phyloP scores from a whole-genome alignment of 257 asterid genomes.

The Solanum acaule region DNA sequence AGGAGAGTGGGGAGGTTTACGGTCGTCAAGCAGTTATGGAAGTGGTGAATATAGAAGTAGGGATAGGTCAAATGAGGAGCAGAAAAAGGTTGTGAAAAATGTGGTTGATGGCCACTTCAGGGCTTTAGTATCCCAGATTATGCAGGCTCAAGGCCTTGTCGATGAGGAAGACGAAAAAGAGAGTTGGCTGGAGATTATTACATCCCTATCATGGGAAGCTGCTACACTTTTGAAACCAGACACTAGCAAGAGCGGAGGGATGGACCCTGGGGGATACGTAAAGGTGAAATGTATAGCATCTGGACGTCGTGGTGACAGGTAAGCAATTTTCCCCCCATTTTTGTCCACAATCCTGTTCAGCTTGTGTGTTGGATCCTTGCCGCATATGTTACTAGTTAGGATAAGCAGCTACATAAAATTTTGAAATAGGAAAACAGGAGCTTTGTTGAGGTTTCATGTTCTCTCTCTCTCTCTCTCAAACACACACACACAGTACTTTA shows the following conservation, averaged over 20 bases:
- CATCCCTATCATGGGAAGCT: slow-evolving; percentile 93
- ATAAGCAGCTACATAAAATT: neutral
- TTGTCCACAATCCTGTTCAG: neutral
- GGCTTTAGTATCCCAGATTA: slow-evolving; percentile 84
- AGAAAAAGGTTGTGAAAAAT: slow-evolving; percentile 64
- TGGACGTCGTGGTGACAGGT: slow-evolving; percentile 89
- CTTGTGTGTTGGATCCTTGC: neutral
- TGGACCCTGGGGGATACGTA: slow-evolving; percentile 94
- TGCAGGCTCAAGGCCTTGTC: slow-evolving; percentile 78
- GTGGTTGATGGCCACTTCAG: slow-evolving; percentile 94
- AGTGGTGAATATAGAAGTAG: slow-evolving; percentile 68
- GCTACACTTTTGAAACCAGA: slow-evolving; percentile 84
- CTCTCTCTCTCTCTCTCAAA: neutral
- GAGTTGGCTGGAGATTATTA: slow-evolving; percentile 89
- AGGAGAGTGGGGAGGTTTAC: slow-evolving; percentile 79
- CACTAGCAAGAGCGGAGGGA: slow-evolving; percentile 85
- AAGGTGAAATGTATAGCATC: slow-evolving; percentile 89
- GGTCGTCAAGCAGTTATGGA: slow-evolving; percentile 60
- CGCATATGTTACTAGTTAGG: neutral
- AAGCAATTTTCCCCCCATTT: neutral
- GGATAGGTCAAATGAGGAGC: slow-evolving; percentile 84
- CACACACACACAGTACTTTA: neutral
- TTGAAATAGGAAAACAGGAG: neutral
- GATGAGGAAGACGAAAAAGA: slow-evolving; percentile 69
- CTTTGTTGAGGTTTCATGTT: neutral